phyloP scores from a whole-genome alignment of 2,329 filamentous ascomycete species.

The Diaporthe helianthi region DNA sequence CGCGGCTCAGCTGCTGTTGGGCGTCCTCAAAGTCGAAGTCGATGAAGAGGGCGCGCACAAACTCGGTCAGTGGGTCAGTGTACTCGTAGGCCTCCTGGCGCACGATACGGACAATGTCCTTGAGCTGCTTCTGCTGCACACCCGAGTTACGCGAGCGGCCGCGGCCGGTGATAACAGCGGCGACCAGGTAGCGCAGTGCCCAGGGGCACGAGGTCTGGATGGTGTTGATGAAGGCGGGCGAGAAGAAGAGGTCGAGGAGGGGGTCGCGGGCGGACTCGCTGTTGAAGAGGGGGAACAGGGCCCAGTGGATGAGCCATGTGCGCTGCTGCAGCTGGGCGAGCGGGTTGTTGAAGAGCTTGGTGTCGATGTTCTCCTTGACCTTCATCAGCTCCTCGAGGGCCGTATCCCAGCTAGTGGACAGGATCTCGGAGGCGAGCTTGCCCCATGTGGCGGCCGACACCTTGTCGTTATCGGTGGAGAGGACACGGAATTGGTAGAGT shows the following conservation, averaged over 20 bases:
- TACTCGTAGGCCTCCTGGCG: constrained; percentile 99
- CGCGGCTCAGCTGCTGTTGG: constrained; percentile 83
- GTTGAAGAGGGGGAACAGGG: constrained; percentile 99
- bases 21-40: constrained; percentile 98
- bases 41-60: constrained; percentile 94
- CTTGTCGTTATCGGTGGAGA: constrained; percentile 98
- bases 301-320: constrained; percentile 98
- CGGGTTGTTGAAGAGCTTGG: constrained; percentile 93
- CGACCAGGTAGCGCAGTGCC: constrained; percentile 92
- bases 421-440: constrained; percentile 94
- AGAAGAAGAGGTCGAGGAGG: constrained; percentile 96
- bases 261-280: constrained; percentile 88
- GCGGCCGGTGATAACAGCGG: constrained; percentile 93
- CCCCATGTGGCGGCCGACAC: constrained; percentile 96
- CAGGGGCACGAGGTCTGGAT: constrained; percentile 98
- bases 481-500: constrained; percentile 96
- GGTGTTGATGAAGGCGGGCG: constrained; percentile 97
- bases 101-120: constrained; percentile 94
- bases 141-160: constrained; percentile 81
- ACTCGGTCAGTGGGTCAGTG: constrained; percentile 92
- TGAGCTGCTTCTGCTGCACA: constrained; percentile 96
- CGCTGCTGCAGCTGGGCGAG: constrained; percentile 95
- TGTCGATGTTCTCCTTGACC: constrained; percentile 91
- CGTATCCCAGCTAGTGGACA: constrained; percentile 93
- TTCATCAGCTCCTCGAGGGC: constrained; percentile 91